Base-by-base conservation (phyloP, 148 eudicot genomes). In the Nepenthes gracilis region DNA sequence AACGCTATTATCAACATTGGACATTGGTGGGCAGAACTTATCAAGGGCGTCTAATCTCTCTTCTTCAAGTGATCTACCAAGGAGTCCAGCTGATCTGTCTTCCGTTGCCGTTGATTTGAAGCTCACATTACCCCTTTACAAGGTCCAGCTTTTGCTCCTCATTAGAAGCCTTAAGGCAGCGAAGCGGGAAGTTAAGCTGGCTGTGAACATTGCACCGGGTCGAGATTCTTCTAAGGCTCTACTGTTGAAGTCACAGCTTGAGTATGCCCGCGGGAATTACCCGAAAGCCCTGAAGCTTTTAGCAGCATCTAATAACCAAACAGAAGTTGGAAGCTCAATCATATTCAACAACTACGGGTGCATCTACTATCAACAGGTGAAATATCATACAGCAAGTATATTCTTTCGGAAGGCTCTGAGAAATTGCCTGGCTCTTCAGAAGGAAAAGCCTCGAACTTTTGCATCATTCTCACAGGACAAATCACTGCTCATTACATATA, bases 261-360 rank as follows among this genome's bases (percentile, higher is more conserved):
- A 92, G 65, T 88, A 81, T 77, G 83, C 93, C 68, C 88, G 94
- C 57, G 84, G 87, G 53, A 92, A 92, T 72, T 78, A 83, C 64
- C 76, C 74, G 8, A 88, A 92, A 80, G 90, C 98, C 33, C 75
- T 81, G 70, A 92, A 81, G 78, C 96, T 92, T 55, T 82, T 92
- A 79, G 80, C 72, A 80, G 96, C 98, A 34, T 85, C 88, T 62
- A 72, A 77, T 70, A 84, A 78, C 75, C 78, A 68, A 53, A 59
- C 78, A 10, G 96, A 88, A 49, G 70, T 63, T 34, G 94, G 84
- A 43, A 85, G 80, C 54, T 85, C 87, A 9, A 81, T 75, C 67
- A 67, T 88, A 65, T 79, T 74, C 67, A 93, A 93, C 74, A 88
- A 88, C 70, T 83, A 82, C 8, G 99, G 99, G 53, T 93, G 99